Evolutionary conservation across 2,329 filamentous ascomycete genomes (phyloP), one percentile per base, ranked within the genome.

Genomic region (Madurella fahalii): DNA sequence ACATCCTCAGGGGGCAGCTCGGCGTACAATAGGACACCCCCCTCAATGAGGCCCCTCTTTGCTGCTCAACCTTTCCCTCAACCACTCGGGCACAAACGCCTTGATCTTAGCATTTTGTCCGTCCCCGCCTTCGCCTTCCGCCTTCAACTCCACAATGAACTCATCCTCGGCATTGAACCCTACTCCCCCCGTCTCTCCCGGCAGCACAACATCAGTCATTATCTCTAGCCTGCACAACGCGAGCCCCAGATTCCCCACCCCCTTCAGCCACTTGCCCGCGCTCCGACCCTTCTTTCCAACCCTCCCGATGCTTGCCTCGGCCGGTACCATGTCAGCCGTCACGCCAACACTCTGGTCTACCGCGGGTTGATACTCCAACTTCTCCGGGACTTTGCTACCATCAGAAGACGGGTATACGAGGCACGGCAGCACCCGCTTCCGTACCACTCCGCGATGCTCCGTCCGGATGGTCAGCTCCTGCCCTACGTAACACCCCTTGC

Each of bases 401-500:
- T 72, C 30, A 37, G 74, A 72, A 5, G 68, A 69, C 7, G 73
- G 74, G 69, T 93, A 94, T 15, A 96, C 66, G 60, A 87, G 73
- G 34, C 93, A 85, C 0, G 94, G 94, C 50, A 99, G 70, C 47
- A 97, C 83, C 47, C 94, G 81, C 77, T 96, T 96, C 58, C 94
- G 81, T 40, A 99, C 90, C 15, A 99, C 90, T 18, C 94, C 94
- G 12, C 88, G 92, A 72, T 99, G 94, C 69, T 92, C 87, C 1
- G 94, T 99, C 41, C 94, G 86, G 61, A 97, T 96, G 1, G 94
- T 97, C 60, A 99, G 80, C 71, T 99, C 94, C 72, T 99, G 94
- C 0, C 94, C 94, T 8, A 97, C 84, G 71, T 99, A 99, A 73
- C 94, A 99, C 8, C 94, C 94, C 74, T 99, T 99, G 67, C 84